Evolutionary conservation across 768 basidiomycete species (phyloP).

Genomic region (Mycena galopus): DNA sequence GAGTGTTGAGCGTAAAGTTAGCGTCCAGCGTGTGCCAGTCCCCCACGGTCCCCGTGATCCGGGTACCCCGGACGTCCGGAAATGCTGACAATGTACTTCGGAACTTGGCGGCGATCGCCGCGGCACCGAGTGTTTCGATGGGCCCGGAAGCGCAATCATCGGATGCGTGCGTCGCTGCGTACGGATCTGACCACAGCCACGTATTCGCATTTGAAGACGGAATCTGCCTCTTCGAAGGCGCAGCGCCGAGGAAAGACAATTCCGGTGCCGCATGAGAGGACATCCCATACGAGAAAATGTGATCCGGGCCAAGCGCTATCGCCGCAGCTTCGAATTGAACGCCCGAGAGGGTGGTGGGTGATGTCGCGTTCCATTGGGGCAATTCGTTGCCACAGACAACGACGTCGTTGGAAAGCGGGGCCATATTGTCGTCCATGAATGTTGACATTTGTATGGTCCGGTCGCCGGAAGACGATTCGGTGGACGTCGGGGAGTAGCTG

Average conservation of each 20-base stretch:
- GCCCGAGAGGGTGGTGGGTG: conserved; percentile 31
- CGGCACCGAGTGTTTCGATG: conserved; percentile 6
- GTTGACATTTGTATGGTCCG: conserved; percentile 68
- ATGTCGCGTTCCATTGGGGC: conserved; percentile 21
- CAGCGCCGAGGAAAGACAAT: not conserved
- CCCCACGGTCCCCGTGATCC: not conserved
- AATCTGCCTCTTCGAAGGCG: too few relatives aligned
- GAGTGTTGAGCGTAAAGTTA: too few relatives aligned
- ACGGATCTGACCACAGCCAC: conserved; percentile 15
- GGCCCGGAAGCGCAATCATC: not conserved
- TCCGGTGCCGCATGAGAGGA: too few relatives aligned
- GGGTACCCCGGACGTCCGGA: not conserved
- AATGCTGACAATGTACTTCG: not conserved
- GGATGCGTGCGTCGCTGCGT: not conserved
- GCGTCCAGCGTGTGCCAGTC: too few relatives aligned
- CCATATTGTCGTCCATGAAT: conserved; percentile 61
- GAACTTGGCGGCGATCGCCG: conserved; percentile 1
- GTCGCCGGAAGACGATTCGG: conserved; percentile 68
- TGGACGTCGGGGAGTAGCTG: conserved; percentile 71
- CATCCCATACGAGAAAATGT: too few relatives aligned
- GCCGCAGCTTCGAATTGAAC: conserved; percentile 28
- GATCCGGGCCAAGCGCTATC: not conserved
- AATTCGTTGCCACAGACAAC: conserved; percentile 20
- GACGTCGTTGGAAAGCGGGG: conserved; percentile 26
- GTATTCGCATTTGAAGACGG: not conserved